Evolutionary conservation across 495 filamentous ascomycete genomes (phyloP), one percentile per base, ranked within the genome.

Genomic region (Xanthoparmelia taractica): DNA sequence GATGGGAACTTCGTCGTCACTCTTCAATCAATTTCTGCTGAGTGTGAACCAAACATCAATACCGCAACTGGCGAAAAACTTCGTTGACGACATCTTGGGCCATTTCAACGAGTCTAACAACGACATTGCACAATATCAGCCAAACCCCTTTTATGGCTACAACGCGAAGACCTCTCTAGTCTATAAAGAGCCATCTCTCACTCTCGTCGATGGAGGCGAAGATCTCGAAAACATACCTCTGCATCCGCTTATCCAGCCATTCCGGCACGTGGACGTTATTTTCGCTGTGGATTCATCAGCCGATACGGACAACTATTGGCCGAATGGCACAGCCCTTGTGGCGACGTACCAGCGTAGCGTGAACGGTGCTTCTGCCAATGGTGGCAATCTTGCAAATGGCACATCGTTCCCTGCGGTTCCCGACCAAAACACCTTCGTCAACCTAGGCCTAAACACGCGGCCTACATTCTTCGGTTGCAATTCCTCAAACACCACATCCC

Each of bases 391-490:
- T 64, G 76, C 77, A 64, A 96, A 96, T 74, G 88, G 89, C 52
- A 96, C 93, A 7, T 77, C 82, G 1, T 96, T 97, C 80, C 92
- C 93, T 0, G 70, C 80, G 15, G 79, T 97, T 20, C 93, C 93
- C 1, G 91, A 91, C 74, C 75, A 80, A 57, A 87, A 90, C 75
- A 96, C 91, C 15, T 96, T 97, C 73, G 75, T 97, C 67, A 91
- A 94, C 74, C 82, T 89, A 0, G 88, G 88, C 31, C 79, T 97
- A 15, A 97, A 96, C 82, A 84, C 76, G 60, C 84, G 82, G 6
- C 94, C 93, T 0, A 90, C 91, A 11, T 96, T 97, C 79, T 97
- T 97, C 75, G 93, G 93, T 63, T 97, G 93, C 78, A 76, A 92
- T 75, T 78, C 77, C 48, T 73, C 76, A 62, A 95, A 96, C 74